Base-by-base conservation (phyloP, 495 filamentous ascomycete genomes). In the Penicillium soppii region DNA sequence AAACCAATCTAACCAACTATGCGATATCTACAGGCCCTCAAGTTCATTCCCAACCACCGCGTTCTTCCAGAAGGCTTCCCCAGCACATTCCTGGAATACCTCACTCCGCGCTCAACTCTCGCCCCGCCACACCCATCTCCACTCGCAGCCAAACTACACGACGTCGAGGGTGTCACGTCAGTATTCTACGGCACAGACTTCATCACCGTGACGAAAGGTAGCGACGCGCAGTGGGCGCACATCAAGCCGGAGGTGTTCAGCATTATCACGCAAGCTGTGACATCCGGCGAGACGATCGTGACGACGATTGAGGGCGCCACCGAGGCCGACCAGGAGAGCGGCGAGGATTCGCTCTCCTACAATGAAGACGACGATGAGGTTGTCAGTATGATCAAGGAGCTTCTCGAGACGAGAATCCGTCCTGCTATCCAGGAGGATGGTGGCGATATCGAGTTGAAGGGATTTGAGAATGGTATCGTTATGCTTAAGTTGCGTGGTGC, bases 381-480 rank as follows among this genome's bases (percentile, higher is more conserved):
- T 8, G 84, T 97, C 22, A 84, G 89, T 47, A 97, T 97, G 94
- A 96, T 98, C 69, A 96, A 97, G 71, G 94, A 98, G 72, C 72
- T 98, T n/a, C 72, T 98, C 44, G 95, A 98, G 71, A 98, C 95
- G 17, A 74, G 94, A 43, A 95, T 98, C 59, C 77, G 94, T 33
- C 94, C 94, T 2, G 86, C 94, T 4, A 98, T 98, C 49, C 92
- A 96, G 69, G 92, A 98, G 64, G 94, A 98, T 54, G 94, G 94
- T 16, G 94, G 94, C 9, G 94, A 98, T 69, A 96, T 98, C 62
- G 94, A 97, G 71, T 89, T 91, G 59, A 76, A 87, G 3, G 92
- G 92, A 3, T 97, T 97, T 55, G 81, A 91, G 60, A 79, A 94
- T 54, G 94, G 94, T 0, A 79, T 86, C 44, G 94, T 98, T 12